Evolutionary conservation across 495 filamentous ascomycete species (phyloP), one percentile per base, ranked within the genome.

Genomic region (Hyaloscypha bicolor): DNA sequence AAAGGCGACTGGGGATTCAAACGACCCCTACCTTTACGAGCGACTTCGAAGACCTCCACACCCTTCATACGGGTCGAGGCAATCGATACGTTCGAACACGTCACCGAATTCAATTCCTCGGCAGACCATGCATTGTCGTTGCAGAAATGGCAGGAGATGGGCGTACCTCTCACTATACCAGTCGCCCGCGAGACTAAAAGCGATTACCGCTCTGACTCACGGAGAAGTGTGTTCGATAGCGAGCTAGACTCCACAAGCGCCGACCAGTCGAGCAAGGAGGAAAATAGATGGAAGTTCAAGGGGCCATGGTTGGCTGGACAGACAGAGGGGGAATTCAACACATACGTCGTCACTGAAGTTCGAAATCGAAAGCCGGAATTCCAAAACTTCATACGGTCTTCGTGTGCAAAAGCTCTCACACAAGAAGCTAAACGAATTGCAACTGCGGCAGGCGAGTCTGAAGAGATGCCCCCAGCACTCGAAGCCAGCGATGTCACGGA

Each of bases 1-100:
- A 83, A 85, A 69, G 95, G 95, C 25, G 95, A 98, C 73, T 99
- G 95, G 96, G 95, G 95, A 30, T 80, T 98, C 69, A 99, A 99
- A 78, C 83, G 96, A 45, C 82, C 92, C 9, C 79, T 98, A 1
- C 95, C 95, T 3, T 76, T 88, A 9, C 87, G 87, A 73, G 86
- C 89, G 8, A 96, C 92, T 1, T 88, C 85, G 0, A 88, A 85
- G 65, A 87, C 90, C 9, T 86, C 85, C 3, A 88, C 85, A 35
- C 90, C 94, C 2, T 82, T 89, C 25, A 82, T 97, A 45, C 83
- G 90, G 42, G 80, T 97, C 63, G 81, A 78, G 64, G 83, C 88
- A 37, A 81, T 96, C 63, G 95, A 99, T 80, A 94, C 93, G 8
- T 86, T 87, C 66, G 93, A 97, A 79, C 92, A 96, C 74, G 87